These are phyloP conservation scores for Penicillium sp. DNA, from an alignment of 2,329 filamentous ascomycete genomes.

Conservation along the genomic window DNA sequence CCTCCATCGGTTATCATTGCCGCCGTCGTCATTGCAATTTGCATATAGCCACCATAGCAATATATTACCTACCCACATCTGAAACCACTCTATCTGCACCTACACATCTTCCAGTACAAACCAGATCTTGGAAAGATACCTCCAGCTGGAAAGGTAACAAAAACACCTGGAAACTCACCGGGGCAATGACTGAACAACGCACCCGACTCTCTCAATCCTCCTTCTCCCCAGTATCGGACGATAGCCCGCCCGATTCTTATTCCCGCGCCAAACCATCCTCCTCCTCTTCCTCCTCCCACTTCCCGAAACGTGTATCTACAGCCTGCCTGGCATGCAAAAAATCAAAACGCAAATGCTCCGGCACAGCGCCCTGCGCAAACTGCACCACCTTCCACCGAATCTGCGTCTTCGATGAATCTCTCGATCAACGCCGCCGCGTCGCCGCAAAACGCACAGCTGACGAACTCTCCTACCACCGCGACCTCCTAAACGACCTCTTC, in stretches of 20 bases:
- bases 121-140: background rate
- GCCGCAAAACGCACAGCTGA: constrained; percentile 39
- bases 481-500: constrained; percentile 37
- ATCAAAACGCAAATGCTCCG: constrained; percentile 41
- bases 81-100: background rate
- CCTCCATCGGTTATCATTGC: background rate
- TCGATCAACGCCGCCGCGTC: constrained; percentile 48
- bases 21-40: constrained; percentile 6
- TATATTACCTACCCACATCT: background rate
- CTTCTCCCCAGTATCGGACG: constrained; percentile 17
- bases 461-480: constrained; percentile 38
- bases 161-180: too few species aligned
- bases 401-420: constrained; percentile 56
- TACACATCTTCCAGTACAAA: background rate
- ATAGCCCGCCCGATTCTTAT: constrained; percentile 4
- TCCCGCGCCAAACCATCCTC: constrained; percentile 5
- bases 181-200: constrained; percentile 22
- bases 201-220: constrained; percentile 26
- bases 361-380: constrained; percentile 36
- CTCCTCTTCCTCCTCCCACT: background rate
- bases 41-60: background rate
- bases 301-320: constrained; percentile 36
- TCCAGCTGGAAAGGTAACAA: too few species aligned
- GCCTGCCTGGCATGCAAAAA: constrained; percentile 40
- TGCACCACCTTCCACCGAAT: constrained; percentile 33